phyloP scores from a whole-genome alignment of 2,329 filamentous ascomycete species.

The Coniosporium uncinatum region DNA sequence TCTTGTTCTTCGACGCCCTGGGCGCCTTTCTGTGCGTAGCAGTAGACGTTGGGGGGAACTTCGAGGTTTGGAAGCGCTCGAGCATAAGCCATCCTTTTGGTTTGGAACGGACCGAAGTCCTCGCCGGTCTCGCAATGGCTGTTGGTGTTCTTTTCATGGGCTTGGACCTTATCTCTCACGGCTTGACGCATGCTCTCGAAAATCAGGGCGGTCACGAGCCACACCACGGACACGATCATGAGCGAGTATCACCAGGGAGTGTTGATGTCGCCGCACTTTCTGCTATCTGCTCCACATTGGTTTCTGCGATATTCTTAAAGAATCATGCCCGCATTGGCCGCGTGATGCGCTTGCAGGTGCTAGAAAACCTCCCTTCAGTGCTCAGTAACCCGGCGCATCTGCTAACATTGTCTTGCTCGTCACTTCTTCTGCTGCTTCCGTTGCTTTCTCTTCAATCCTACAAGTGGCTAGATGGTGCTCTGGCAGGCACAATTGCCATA shows the following conservation, averaged over 20 bases:
- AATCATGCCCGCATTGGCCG: constrained; percentile 93
- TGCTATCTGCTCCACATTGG: constrained; percentile 75
- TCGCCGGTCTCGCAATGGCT: constrained; percentile 94
- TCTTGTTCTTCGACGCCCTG: constrained; percentile 88
- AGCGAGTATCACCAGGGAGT: constrained; percentile 64
- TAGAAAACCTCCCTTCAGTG: constrained; percentile 70
- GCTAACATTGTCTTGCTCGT: constrained; percentile 82
- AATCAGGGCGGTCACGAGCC: constrained; percentile 61
- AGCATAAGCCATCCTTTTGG: constrained; percentile 92
- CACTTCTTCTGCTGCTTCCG: constrained; percentile 74
- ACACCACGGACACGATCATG: constrained; percentile 60
- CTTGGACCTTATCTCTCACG: constrained; percentile 91
- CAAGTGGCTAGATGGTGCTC: constrained; percentile 74
- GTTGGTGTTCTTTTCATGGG: constrained; percentile 97
- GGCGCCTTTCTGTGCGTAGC: constrained; percentile 87
- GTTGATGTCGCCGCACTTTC: constrained; percentile 78
- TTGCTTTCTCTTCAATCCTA: constrained; percentile 78
- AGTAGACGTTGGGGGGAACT: constrained; percentile 92
- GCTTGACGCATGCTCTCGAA: constrained; percentile 89
- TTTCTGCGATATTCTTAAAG: constrained; percentile 81
- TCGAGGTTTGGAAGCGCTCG: constrained; percentile 94
- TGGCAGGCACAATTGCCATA: constrained; percentile 77
- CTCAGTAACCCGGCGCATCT: constrained; percentile 95
- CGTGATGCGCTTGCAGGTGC: constrained; percentile 81
- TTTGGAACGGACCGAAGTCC: constrained; percentile 84